Evolutionary conservation across 2,329 filamentous ascomycete species (phyloP).

Genomic region (Botrytis paeoniae): DNA sequence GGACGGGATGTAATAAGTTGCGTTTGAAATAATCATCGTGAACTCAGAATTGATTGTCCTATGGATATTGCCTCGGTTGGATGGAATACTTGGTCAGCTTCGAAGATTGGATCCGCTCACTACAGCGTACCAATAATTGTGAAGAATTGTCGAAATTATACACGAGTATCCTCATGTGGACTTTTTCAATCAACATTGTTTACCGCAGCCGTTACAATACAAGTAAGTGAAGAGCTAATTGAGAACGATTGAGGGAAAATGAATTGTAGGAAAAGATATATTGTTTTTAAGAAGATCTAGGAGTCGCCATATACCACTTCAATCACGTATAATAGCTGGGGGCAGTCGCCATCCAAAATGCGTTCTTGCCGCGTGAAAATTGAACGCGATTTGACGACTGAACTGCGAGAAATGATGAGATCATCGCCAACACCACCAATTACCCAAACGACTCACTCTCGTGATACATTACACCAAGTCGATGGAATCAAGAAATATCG

Average conservation of each 20-base stretch:
- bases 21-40: not conserved
- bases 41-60: not conserved
- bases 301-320: not conserved
- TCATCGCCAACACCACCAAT: not conserved
- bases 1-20: not conserved
- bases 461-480: not conserved
- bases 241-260: too few relatives aligned
- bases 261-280: not conserved
- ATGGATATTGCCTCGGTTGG: not conserved
- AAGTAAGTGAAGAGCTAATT: not conserved
- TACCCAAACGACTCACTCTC: not conserved
- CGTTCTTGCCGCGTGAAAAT: slow-evolving; percentile 1
- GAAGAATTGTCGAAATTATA: too few relatives aligned
- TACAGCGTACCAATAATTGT: not conserved
- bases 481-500: not conserved
- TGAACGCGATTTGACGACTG: not conserved
- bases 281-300: not conserved
- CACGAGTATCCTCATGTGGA: not conserved
- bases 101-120: not conserved
- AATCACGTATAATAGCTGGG: not conserved
- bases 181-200: not conserved
- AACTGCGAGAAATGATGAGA: not conserved
- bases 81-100: not conserved
- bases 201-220: not conserved
- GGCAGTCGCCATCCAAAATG: not conserved